Conservation (phyloP, 805 yeast species). For the Hanseniaspora nectarophila region DNA sequence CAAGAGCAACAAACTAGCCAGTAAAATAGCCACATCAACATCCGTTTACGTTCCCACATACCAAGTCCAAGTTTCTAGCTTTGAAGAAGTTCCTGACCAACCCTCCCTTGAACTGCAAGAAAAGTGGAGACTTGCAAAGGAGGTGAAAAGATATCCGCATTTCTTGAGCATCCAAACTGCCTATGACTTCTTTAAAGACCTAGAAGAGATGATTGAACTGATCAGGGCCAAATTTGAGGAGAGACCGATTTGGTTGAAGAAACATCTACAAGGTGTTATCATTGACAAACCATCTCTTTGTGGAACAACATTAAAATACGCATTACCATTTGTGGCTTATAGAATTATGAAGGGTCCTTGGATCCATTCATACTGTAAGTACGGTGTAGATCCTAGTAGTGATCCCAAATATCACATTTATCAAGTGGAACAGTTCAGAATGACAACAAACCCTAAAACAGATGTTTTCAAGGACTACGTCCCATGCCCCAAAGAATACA, state of each 20-base stretch:
- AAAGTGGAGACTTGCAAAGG: slow-evolving; percentile 33
- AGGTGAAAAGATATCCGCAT: slow-evolving; percentile 27
- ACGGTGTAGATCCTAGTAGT: slow-evolving; percentile 65
- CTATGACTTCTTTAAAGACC: slow-evolving; percentile 25
- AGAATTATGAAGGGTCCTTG: slow-evolving; percentile 85
- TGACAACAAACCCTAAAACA: slow-evolving; percentile 22
- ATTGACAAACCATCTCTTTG: slow-evolving; percentile 25
- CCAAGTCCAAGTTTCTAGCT: slow-evolving; percentile 40
- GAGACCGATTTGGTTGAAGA: slow-evolving; percentile 78
- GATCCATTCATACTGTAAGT: slow-evolving; percentile 71
- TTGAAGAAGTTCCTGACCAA: slow-evolving; percentile 35
- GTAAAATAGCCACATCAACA: slow-evolving; percentile 21
- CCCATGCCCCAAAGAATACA: slow-evolving; percentile 22
- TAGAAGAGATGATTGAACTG: slow-evolving; percentile 24
- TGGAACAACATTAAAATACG: slow-evolving; percentile 40
- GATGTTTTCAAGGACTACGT: slow-evolving; percentile 24
- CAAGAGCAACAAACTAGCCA: slow-evolving; percentile 45
- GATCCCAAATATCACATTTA: slow-evolving; percentile 45
- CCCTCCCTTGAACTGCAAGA: slow-evolving; percentile 41
- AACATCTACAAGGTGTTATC: slow-evolving; percentile 48
- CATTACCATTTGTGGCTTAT: slow-evolving; percentile 75
- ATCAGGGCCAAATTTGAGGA: slow-evolving; percentile 41
- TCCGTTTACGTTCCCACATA: slow-evolving; percentile 30
- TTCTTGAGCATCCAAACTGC: slow-evolving; percentile 22
- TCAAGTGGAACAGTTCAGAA: slow-evolving; percentile 73